These are phyloP conservation scores for Tylopilus vinaceipallidus DNA, from an alignment of 768 basidiomycete genomes.

Conservation along the genomic window DNA sequence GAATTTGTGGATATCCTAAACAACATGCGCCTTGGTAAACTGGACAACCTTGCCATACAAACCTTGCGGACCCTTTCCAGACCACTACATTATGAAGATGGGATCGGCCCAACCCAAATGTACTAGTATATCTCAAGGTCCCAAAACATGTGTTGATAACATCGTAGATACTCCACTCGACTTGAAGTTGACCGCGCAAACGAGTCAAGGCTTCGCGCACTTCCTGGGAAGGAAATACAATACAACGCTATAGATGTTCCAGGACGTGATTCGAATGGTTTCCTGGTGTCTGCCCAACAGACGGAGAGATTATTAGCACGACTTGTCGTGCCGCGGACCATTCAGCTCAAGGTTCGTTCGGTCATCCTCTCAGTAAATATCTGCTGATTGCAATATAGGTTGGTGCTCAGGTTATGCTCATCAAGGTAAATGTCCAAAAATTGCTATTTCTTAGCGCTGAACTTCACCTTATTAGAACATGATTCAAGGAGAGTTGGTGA, in stretches of 20 bases:
- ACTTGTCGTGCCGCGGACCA: conserved; percentile 53
- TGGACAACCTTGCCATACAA: conserved; percentile 41
- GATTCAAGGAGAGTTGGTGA: conserved; percentile 64
- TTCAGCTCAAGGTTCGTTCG: conserved; percentile 48
- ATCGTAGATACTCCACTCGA: conserved; percentile 62
- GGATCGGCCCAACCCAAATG: conserved; percentile 81
- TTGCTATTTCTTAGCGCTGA: neutral
- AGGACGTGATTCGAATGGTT: conserved; percentile 44
- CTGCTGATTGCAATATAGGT: conserved; percentile 39
- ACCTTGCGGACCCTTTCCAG: conserved; percentile 60
- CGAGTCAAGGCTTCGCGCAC: conserved; percentile 42
- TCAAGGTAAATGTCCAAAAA: conserved; percentile 50
- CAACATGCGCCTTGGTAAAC: conserved; percentile 74
- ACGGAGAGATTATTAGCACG: conserved; percentile 50
- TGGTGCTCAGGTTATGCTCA: conserved; percentile 84
- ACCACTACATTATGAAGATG: conserved; percentile 60
- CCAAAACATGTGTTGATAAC: neutral
- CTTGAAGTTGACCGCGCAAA: conserved; percentile 75
- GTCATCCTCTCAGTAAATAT: neutral
- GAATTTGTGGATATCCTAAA: conserved; percentile 86
- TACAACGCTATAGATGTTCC: conserved; percentile 47
- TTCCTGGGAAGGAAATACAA: conserved; percentile 36
- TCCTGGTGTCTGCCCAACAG: conserved; percentile 33
- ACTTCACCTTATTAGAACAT: conserved; percentile 48
- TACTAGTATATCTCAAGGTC: conserved; percentile 32